phyloP scores from a whole-genome alignment of 306 rosid genomes.

The Fragaria nilgerrensis region DNA sequence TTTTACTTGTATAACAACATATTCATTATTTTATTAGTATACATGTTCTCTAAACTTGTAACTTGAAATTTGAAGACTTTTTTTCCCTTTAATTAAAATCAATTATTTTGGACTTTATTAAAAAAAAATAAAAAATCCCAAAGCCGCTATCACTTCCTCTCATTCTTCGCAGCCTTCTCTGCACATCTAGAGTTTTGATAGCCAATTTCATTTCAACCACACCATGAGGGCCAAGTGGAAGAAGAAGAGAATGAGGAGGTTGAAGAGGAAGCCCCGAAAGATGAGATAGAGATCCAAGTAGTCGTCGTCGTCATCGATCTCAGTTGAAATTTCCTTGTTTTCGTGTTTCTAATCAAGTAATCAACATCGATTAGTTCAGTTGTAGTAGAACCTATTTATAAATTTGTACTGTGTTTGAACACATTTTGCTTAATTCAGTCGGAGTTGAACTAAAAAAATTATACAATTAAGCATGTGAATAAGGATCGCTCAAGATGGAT shows the following conservation, averaged over 20 bases:
- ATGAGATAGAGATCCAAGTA: slow-evolving; percentile 92
- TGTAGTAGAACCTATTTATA: slow-evolving; percentile 5
- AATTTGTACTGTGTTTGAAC: slow-evolving; percentile 20
- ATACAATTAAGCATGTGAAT: too few species aligned
- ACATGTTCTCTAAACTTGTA: too few species aligned
- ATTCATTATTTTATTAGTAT: too few species aligned
- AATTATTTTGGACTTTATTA: too few species aligned
- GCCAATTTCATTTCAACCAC: slow-evolving; percentile 7
- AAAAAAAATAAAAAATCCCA: too few species aligned
- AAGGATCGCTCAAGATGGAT: too few species aligned
- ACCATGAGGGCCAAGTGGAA: slow-evolving; percentile 88
- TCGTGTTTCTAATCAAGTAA: slow-evolving; percentile 11
- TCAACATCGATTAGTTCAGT: slow-evolving; percentile 21
- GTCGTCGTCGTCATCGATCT: not conserved
- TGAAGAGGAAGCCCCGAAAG: slow-evolving; percentile 92
- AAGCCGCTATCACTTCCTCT: too few species aligned
- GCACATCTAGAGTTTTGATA: slow-evolving; percentile 10
- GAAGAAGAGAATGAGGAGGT: slow-evolving; percentile 92
- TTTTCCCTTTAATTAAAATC: too few species aligned
- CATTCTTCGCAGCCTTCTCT: not conserved
- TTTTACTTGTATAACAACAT: too few species aligned
- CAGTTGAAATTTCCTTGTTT: not conserved
- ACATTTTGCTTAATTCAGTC: slow-evolving; percentile 13
- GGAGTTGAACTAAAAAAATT: slow-evolving; percentile 7
- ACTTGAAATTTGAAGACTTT: too few species aligned